Evolutionary conservation across 805 yeast species (phyloP), one percentile per base, ranked within the genome.

Genomic region (Candida coquimbonensis): DNA sequence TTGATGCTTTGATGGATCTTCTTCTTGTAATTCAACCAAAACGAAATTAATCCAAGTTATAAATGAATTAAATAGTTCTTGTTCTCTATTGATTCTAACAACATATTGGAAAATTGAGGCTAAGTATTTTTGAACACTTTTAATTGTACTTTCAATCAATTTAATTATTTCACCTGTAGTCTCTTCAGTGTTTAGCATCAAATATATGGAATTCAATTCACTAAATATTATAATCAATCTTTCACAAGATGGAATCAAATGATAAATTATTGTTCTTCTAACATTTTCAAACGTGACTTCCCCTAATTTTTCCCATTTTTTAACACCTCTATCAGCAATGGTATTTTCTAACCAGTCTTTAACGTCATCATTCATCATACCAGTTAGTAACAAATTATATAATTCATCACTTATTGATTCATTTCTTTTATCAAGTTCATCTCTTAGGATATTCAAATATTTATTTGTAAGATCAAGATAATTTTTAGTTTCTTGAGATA

Each of bases 261-360:
- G 72, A 37, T 75, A 67, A 45, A 75, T 74, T 1, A 78, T 51
- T 0, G 67, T 60, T 45, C 77, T 73, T 44, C 80, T 63, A 0
- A 74, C 62, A 39, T 65, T 64, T 38, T 80, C 83, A 54, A 75
- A 81, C 13, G 74, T 66, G 2, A 69, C 61, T 33, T 69, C 71
- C 0, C 84, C 82, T 16, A 72, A 43, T 43, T 70, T 72, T 3
- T 65, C 63, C 75, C 87, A 75, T 51, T 77, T 68, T 49, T 74
- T 77, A 17, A 77, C 59, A 27, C 86, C 86, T 49, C 84, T 66
- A 49, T 82, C 88, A 0, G 87, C 89, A 32, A 84, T 65, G 40
- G 80, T 77, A 52, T 81, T 81, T 21, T 76, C 70, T 56, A 85
- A 65, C 80, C 81, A 84, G 46, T 77, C 80, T 48, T 70, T 72